A percentile compares a stretch with the other conserved stretches of the same genome.
These are phyloP conservation scores for Coriaria nepalensis DNA, from an alignment of 306 rosid genomes.

Conservation along the genomic window DNA sequence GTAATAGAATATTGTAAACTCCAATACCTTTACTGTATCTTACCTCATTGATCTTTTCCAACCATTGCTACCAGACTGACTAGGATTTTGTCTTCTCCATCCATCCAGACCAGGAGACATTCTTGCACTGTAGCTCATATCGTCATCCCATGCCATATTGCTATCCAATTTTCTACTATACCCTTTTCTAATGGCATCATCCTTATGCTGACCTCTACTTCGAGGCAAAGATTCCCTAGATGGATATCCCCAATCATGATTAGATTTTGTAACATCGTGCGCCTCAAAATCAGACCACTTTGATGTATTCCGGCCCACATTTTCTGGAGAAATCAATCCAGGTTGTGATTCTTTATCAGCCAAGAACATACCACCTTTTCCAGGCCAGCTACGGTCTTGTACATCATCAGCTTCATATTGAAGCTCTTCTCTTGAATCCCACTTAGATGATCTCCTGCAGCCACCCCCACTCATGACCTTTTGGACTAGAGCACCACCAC, in stretches of 20 bases:
- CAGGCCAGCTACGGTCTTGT: constrained; percentile 25
- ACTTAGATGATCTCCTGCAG: constrained; percentile 61
- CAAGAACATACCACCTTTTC: no score
- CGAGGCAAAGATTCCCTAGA: constrained; percentile 48
- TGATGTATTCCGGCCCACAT: constrained; percentile 43
- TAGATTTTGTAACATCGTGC: constrained; percentile 34
- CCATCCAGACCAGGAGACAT: constrained; percentile 74
- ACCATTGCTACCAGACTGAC: constrained; percentile 59
- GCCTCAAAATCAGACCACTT: constrained; percentile 47
- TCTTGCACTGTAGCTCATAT: constrained; percentile 37
- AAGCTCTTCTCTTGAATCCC: constrained; percentile 63
- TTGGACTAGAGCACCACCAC: constrained; percentile 10
- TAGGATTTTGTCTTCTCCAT: constrained; percentile 45
- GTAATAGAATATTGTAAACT: no score
- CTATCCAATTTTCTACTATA: constrained; percentile 28
- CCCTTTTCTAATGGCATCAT: constrained; percentile 36
- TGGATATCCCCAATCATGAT: constrained; percentile 30
- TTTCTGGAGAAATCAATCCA: constrained; percentile 47
- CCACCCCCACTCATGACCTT: constrained; percentile 63
- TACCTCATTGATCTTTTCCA: constrained; percentile 63
- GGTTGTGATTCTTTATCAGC: constrained; percentile 28
- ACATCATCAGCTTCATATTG: constrained; percentile 29
- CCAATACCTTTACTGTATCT: constrained; percentile 1
- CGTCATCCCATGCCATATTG: constrained; percentile 48
- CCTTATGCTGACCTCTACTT: constrained; percentile 53